Evolutionary conservation across 2,329 filamentous ascomycete species (phyloP).

Genomic region (Blastomyces silverae): DNA sequence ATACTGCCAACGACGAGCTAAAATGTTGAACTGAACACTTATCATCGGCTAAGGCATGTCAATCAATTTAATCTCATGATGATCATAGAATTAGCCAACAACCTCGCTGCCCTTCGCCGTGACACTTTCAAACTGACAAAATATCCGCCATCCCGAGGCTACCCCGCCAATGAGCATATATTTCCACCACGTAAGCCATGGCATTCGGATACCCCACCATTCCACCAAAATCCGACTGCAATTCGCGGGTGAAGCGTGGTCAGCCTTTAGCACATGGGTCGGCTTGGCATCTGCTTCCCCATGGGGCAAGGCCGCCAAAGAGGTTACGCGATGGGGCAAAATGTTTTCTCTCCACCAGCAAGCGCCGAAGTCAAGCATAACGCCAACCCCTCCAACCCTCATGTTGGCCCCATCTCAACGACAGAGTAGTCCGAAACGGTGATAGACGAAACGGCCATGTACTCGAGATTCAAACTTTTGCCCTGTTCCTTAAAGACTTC

Average conservation of each 20-base stretch:
- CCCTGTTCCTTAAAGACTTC: not conserved
- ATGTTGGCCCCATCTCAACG: not conserved
- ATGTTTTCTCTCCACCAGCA: not conserved
- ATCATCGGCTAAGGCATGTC: not conserved
- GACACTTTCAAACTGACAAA: not conserved
- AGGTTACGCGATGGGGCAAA: not conserved
- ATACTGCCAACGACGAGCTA: not conserved
- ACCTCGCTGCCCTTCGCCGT: not conserved
- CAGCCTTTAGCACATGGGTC: not conserved
- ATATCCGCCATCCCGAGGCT: not conserved
- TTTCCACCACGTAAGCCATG: not conserved
- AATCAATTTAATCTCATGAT: conserved; percentile 1
- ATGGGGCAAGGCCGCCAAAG: too few relatives aligned
- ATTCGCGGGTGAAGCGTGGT: not conserved
- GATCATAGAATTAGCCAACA: conserved; percentile 4
- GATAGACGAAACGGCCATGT: not conserved
- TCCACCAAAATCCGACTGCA: not conserved
- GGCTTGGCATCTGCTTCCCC: not conserved
- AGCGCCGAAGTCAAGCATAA: not conserved
- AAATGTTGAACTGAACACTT: too few relatives aligned
- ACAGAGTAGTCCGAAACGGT: not conserved
- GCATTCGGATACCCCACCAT: not conserved
- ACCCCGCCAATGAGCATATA: not conserved
- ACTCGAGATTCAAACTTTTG: not conserved
- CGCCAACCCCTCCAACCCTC: not conserved